Evolutionary conservation across 306 rosid genomes (phyloP), one percentile per base, ranked within the genome.

Genomic region (Cucumis cinereus): DNA sequence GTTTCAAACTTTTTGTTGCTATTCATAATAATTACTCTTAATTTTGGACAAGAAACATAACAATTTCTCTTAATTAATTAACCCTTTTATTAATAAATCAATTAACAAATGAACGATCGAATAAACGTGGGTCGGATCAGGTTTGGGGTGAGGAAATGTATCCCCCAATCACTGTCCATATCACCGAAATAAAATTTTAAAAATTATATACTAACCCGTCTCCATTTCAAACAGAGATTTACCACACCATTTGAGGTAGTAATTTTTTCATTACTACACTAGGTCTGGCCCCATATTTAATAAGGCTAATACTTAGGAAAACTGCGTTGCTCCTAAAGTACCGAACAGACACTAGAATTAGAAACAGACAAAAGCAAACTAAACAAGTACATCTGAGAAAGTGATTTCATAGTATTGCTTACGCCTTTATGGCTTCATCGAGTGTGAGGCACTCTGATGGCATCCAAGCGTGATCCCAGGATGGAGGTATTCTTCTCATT

Each of bases 371-470:
- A 72, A 72, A 17, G 59, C 76, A 12, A 22, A 43, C 36, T 35
- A 14, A 68, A 12, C 20, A 23, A 9, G 72, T 49, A 43, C 58
- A 45, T 43, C 26, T 20, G 10, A 70, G 60, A 73, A 28, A 26
- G 59, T 41, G 68, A 40, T 26, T 20, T 78, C 12, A 57, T 26
- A 58, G 66, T 22, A 60, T 53, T 55, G 59, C 86, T 83, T 88
- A 93, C 97, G 84, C 93, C 79, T 88, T 91, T 77, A 93, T 50
- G 30, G 96, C 90, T 58, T 89, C 92, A 75, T 82, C 81, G 67
- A 93, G 62, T 7, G 89, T 84, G 83, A 93, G 62, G 73, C 88
- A 77, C 75, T 91, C 97, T 9, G 90, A 81, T 71, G 93, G 93
- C 86, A 83, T 83, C 96, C 97, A 93, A 45, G 97, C 87, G 63